Percentiles rank a stretch among this genome's conserved stretches.
These are phyloP conservation scores for Conringia planisiliqua DNA, from an alignment of 345 rosid species.

Conservation along the genomic window DNA sequence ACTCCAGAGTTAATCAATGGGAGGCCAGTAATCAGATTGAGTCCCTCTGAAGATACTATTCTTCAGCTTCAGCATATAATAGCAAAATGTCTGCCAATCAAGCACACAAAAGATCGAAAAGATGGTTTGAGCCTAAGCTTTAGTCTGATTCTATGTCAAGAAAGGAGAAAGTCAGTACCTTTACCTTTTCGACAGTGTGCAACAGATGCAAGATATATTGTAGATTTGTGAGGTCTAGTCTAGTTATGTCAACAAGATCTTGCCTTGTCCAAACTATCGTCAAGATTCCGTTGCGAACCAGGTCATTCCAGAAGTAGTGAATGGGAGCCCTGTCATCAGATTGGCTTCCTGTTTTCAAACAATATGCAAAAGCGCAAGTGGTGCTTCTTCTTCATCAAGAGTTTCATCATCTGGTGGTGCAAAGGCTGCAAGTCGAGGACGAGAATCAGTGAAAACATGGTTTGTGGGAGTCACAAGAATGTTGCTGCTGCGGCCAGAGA, in stretches of 20 bases:
- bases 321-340: neutral
- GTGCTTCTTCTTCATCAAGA: constrained; percentile 11
- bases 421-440: constrained; percentile 22
- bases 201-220: neutral
- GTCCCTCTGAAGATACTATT: neutral
- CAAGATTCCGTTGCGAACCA: neutral
- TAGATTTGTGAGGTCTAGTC: neutral
- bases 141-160: neutral
- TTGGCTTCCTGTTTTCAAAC: neutral
- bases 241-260: neutral
- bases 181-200: constrained; percentile 12
- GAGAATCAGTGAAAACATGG: constrained; percentile 35
- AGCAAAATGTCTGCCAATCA: neutral
- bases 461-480: constrained; percentile 18
- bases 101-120: neutral
- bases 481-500: constrained; percentile 5
- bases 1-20: neutral
- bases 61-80: neutral
- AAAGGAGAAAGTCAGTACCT: constrained; percentile 13
- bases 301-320: neutral
- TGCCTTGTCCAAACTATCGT: constrained; percentile 10
- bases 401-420: constrained; percentile 24
- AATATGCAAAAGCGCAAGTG: constrained; percentile 20
- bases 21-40: neutral
- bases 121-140: neutral